These are phyloP conservation scores for Byssothecium circinans DNA, from an alignment of 2,329 filamentous ascomycete genomes.

Conservation along the genomic window DNA sequence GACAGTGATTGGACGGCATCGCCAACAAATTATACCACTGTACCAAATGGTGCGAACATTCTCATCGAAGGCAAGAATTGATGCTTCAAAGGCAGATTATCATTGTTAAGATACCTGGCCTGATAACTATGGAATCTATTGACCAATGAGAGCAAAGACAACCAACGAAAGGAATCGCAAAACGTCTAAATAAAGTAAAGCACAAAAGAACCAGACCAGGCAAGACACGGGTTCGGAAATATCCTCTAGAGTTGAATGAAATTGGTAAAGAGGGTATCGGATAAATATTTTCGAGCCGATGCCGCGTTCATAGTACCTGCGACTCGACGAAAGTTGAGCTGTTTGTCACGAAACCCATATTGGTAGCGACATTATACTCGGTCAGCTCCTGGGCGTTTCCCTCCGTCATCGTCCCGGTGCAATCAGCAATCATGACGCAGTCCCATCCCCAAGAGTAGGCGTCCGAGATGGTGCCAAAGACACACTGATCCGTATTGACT, in stretches of 20 bases:
- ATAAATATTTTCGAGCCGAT: neutral
- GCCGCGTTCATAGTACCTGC: constrained; percentile 4
- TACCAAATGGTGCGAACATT: neutral
- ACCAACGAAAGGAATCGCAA: too few relatives aligned
- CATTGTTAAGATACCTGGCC: too few relatives aligned
- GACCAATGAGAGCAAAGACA: too few relatives aligned
- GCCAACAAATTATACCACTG: neutral
- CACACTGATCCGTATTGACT: constrained; percentile 49
- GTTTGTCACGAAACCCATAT: constrained; percentile 48
- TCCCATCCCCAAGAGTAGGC: constrained; percentile 48
- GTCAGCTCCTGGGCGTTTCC: constrained; percentile 43
- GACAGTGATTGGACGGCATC: neutral
- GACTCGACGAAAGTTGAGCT: constrained; percentile 37
- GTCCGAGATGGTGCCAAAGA: constrained; percentile 47
- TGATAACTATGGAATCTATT: too few relatives aligned
- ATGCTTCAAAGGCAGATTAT: too few relatives aligned
- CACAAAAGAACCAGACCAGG: too few relatives aligned
- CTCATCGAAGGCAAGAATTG: too few relatives aligned
- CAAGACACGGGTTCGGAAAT: too few relatives aligned
- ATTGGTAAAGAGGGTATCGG: neutral
- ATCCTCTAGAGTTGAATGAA: neutral
- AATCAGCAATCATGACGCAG: constrained; percentile 46
- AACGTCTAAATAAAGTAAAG: too few relatives aligned
- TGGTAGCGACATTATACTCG: constrained; percentile 47
- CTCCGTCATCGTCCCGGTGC: constrained; percentile 47